Conservation (phyloP, 306 rosid species). For the Acacia confusa region DNA sequence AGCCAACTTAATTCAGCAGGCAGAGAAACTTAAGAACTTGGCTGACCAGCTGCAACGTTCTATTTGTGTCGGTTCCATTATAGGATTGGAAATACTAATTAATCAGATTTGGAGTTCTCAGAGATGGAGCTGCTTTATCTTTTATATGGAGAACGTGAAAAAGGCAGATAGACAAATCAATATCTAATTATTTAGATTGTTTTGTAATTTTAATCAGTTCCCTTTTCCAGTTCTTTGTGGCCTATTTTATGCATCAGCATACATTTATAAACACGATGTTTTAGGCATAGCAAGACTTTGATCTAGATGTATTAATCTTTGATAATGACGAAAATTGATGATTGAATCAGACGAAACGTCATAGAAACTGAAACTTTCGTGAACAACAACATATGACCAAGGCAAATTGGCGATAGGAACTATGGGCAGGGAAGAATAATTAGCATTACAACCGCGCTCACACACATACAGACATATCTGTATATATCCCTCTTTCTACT, state of each 20-base stretch:
- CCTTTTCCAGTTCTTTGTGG: too few relatives aligned
- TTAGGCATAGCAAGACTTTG: not conserved
- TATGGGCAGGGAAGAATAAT: not conserved
- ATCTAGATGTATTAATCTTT: not conserved
- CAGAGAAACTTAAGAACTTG: not conserved
- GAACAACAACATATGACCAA: not conserved
- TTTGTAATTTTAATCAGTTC: not conserved
- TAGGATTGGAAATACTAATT: not conserved
- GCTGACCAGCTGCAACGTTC: not conserved
- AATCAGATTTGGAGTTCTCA: not conserved
- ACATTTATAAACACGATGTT: not conserved
- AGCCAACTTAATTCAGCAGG: not conserved
- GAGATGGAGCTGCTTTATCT: not conserved
- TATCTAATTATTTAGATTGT: not conserved
- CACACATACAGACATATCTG: not conserved
- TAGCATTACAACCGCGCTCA: not conserved
- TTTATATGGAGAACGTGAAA: not conserved
- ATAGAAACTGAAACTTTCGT: not conserved
- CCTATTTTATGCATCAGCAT: not conserved
- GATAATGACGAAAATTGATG: not conserved
- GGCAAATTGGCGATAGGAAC: not conserved
- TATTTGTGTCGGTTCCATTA: not conserved
- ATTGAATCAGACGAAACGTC: not conserved
- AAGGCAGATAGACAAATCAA: not conserved
- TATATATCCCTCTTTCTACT: not conserved